These are phyloP conservation scores for Starmerella riodocensis DNA, from an alignment of 805 yeast genomes.

Conservation along the genomic window DNA sequence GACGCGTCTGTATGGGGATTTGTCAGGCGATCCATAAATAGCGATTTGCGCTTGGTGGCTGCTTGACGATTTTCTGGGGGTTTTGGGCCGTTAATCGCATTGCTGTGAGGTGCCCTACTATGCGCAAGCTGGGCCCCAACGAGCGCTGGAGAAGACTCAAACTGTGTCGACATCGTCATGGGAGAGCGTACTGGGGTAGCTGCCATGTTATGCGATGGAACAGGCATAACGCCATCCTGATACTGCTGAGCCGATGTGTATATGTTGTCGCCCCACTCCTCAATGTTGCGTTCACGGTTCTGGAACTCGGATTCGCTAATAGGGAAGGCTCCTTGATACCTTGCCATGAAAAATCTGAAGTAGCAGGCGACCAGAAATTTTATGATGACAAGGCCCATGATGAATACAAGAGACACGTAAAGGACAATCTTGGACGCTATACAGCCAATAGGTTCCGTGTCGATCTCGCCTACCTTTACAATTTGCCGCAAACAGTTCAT, in stretches of 20 bases:
- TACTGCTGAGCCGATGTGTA: conserved; percentile 25
- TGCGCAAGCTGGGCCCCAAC: conserved; percentile 8
- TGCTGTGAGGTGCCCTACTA: too few species aligned
- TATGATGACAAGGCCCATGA: conserved; percentile 60
- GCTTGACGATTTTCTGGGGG: not conserved
- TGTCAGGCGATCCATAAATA: conserved; percentile 17
- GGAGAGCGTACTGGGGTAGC: conserved; percentile 1
- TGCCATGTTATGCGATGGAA: conserved; percentile 1
- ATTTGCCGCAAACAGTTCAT: conserved; percentile 80
- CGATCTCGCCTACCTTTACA: conserved; percentile 77
- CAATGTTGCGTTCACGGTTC: conserved; percentile 54
- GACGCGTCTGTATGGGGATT: conserved; percentile 7
- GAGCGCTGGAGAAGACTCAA: not conserved
- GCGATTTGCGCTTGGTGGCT: conserved; percentile 14
- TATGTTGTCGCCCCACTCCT: conserved; percentile 71
- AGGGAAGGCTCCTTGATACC: conserved; percentile 64
- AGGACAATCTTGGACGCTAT: conserved; percentile 79
- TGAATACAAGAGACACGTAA: conserved; percentile 67
- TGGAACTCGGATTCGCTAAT: conserved; percentile 46
- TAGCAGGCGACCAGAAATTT: conserved; percentile 81
- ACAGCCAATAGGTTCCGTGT: conserved; percentile 84
- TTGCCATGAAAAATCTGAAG: conserved; percentile 72
- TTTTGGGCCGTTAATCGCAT: too few species aligned
- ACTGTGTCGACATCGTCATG: conserved; percentile 6
- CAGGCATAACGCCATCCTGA: conserved; percentile 34